phyloP scores from a whole-genome alignment of 176 grass and related monocot species.

The Oryza meridionalis region DNA sequence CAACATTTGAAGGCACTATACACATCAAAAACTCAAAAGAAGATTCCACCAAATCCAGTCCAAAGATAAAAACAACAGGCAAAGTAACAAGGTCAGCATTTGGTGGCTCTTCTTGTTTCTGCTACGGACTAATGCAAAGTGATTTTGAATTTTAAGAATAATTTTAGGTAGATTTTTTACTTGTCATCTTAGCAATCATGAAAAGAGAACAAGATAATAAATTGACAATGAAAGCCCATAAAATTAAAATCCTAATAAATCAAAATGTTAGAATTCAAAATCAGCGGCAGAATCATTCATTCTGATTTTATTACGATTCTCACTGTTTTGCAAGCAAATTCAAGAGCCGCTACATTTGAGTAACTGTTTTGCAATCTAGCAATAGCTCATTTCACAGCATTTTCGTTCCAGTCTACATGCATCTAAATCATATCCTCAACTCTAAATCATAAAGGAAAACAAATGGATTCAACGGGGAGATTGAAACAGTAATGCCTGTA shows the following conservation, averaged over 20 bases:
- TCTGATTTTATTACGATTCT: not conserved
- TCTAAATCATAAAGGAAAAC: not conserved
- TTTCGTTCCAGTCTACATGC: not conserved
- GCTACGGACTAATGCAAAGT: not conserved
- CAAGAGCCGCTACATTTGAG: not conserved
- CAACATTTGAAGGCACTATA: not conserved
- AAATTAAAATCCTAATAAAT: not conserved
- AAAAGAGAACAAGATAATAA: not conserved
- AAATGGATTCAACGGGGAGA: not conserved
- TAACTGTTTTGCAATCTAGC: not conserved
- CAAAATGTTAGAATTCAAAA: not conserved
- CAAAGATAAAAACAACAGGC: conserved; percentile 1
- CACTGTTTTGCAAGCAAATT: not conserved
- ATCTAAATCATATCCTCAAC: not conserved
- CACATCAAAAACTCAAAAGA: conserved; percentile 23
- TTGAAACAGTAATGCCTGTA: not conserved
- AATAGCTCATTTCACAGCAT: conserved; percentile 23
- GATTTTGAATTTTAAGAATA: not conserved
- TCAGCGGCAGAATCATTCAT: not conserved
- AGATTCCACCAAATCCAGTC: not conserved
- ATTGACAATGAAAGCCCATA: not conserved
- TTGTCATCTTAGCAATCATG: not conserved
- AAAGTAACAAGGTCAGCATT: no score
- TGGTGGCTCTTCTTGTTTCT: no score
- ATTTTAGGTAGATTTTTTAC: not conserved